These are phyloP conservation scores for Capronia americana DNA, from an alignment of 2,329 filamentous ascomycete species.

Conservation along the genomic window DNA sequence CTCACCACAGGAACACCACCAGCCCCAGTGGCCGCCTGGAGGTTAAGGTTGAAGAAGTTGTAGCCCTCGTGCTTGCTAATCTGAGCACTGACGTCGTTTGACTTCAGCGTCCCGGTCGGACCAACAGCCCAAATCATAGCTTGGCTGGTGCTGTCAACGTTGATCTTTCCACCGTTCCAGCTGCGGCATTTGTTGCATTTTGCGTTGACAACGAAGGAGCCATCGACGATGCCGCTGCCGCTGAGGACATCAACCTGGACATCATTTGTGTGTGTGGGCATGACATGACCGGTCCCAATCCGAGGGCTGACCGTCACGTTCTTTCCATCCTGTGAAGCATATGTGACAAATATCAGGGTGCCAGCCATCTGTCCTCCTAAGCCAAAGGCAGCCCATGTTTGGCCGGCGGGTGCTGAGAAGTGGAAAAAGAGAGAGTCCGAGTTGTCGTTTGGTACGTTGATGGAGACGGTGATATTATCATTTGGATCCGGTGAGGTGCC, in stretches of 20 bases:
- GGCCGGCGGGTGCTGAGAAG: slow-evolving; percentile 36
- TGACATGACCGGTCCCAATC: slow-evolving; percentile 39
- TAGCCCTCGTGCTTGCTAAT: slow-evolving; percentile 62
- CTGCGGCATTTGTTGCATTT: slow-evolving; percentile 61
- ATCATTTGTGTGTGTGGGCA: slow-evolving; percentile 48
- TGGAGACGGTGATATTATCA: slow-evolving; percentile 37
- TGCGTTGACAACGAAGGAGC: slow-evolving; percentile 56
- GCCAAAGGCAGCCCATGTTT: slow-evolving; percentile 42
- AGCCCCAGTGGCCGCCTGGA: slow-evolving; percentile 58
- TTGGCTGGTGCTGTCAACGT: slow-evolving; percentile 57
- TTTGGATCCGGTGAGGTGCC: slow-evolving; percentile 29
- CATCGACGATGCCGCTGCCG: slow-evolving; percentile 56
- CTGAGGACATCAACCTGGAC: slow-evolving; percentile 55
- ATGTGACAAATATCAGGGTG: slow-evolving; percentile 44
- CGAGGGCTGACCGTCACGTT: slow-evolving; percentile 42
- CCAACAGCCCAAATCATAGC: slow-evolving; percentile 65
- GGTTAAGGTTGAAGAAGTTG: slow-evolving; percentile 63
- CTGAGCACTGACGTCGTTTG: slow-evolving; percentile 52
- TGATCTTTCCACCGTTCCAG: slow-evolving; percentile 59
- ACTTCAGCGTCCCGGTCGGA: slow-evolving; percentile 51
- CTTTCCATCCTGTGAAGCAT: slow-evolving; percentile 38
- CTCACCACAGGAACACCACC: slow-evolving; percentile 49
- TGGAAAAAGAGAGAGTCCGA: slow-evolving; percentile 39
- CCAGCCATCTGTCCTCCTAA: slow-evolving; percentile 41
- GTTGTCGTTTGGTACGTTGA: slow-evolving; percentile 39